Evolutionary conservation across 2,329 filamentous ascomycete species (phyloP).

Genomic region (Fusarium xyrophilum): DNA sequence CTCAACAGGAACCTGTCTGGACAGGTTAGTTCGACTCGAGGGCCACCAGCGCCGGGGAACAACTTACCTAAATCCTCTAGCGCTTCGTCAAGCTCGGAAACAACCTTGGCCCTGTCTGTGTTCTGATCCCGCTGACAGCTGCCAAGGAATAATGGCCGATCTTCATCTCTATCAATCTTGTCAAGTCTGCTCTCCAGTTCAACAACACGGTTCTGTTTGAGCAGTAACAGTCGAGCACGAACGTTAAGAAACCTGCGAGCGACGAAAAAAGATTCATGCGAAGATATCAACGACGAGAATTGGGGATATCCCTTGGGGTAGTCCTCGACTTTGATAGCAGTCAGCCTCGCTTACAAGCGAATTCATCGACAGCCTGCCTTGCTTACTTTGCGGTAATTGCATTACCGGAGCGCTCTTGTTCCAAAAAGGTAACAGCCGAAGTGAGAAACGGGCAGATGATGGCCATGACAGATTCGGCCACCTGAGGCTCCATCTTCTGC

Average conservation of each 20-base stretch:
- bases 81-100: not conserved
- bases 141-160: not conserved
- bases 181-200: not conserved
- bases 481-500: not conserved
- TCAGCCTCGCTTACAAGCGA: not conserved
- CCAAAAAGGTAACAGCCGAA: not conserved
- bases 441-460: not conserved
- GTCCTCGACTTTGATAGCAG: not conserved
- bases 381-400: not conserved
- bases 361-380: not conserved
- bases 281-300: not conserved
- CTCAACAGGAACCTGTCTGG: not conserved
- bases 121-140: not conserved
- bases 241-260: fast-evolving
- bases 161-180: not conserved
- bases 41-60: too few relatives aligned
- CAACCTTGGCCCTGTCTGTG: fast-evolving
- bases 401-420: not conserved
- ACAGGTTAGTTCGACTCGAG: fast-evolving
- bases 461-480: not conserved
- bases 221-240: not conserved
- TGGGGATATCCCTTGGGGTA: not conserved
- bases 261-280: not conserved
- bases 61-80: not conserved
- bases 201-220: not conserved